phyloP scores from a whole-genome alignment of 2,329 filamentous ascomycete species.

The Fusarium sp. region DNA sequence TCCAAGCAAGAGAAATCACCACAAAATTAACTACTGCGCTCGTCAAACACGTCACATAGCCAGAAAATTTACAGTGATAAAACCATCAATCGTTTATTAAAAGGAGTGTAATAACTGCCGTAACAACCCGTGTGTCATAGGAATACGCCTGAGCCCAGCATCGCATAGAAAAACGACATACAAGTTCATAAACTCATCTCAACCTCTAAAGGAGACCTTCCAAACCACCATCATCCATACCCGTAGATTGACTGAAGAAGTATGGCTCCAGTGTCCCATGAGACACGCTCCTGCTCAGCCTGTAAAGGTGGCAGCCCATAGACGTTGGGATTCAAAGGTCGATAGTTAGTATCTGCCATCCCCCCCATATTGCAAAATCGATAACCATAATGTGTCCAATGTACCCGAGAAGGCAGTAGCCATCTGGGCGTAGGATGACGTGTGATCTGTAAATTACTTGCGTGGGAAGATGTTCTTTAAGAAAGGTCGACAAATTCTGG shows the following conservation, averaged over 20 bases:
- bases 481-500: conserved; percentile 60
- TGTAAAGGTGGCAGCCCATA: conserved; percentile 33
- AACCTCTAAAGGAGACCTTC: conserved; percentile 25
- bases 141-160: conserved; percentile 29
- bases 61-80: conserved; percentile 15
- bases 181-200: conserved; percentile 38
- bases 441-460: conserved; percentile 65
- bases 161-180: conserved; percentile 40
- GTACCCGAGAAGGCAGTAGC: conserved; percentile 62
- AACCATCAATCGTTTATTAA: conserved; percentile 42
- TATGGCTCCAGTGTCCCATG: conserved; percentile 28
- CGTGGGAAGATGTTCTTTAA: conserved; percentile 61
- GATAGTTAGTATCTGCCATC: conserved; percentile 48
- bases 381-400: conserved; percentile 73
- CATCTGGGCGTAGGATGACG: conserved; percentile 67
- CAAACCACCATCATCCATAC: conserved; percentile 36
- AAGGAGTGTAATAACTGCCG: conserved; percentile 34
- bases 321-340: conserved; percentile 42
- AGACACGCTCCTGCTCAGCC: conserved; percentile 18
- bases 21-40: neutral
- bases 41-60: neutral
- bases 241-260: conserved; percentile 38
- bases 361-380: conserved; percentile 66
- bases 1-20: neutral
- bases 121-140: conserved; percentile 26